Evolutionary conservation across 192 early-diverging fungal species (phyloP), one percentile per base, ranked within the genome.

Genomic region (Kappamyces sp.): DNA sequence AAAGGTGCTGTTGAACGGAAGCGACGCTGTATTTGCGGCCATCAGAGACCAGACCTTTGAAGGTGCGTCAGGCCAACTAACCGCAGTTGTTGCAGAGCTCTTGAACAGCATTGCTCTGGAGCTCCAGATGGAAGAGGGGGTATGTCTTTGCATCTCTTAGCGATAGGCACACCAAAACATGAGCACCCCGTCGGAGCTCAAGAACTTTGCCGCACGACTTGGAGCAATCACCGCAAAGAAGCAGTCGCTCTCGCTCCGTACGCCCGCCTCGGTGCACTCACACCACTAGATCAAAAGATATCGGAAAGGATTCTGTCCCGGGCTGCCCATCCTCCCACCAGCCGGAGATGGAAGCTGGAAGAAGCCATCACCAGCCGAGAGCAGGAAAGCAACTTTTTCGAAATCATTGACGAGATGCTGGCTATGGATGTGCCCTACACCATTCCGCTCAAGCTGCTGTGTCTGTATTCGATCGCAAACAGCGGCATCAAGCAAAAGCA

Each of bases 121-220:
- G 55, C 84, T 98, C 43, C 91, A 95, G 58, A 82, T 82, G 10
- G 82, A 92, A 43, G 90, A 94, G 60, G 93, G 97, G 64, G 86
- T 85, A 60, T 12, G 42, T 37, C 9, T 40, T 8, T 54, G 37
- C 52, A 5, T 13, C 32, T 60, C 5, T 41, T 73, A 31, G 61
- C 44, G 39, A 81, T 57, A 86, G 84, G 86, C 78, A 60, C 84
- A 92, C 8, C 92, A 96, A 72, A 77, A 86, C 58, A 91, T 91
- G 23, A 90, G 88, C 63, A 97, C 94, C 0, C 86, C 92, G 10
- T 82, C 88, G 15, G 85, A 98, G 64, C 86, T 98, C 61, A 88
- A 94, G 51, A 84, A 92, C 58, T 98, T 98, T 81, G 87, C 92
- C 37, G 89, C 86, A 9, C 87, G 86, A 69, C 70, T 97, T 44